Conservation (phyloP, 306 rosid species). For the Cucurbita pepo region DNA sequence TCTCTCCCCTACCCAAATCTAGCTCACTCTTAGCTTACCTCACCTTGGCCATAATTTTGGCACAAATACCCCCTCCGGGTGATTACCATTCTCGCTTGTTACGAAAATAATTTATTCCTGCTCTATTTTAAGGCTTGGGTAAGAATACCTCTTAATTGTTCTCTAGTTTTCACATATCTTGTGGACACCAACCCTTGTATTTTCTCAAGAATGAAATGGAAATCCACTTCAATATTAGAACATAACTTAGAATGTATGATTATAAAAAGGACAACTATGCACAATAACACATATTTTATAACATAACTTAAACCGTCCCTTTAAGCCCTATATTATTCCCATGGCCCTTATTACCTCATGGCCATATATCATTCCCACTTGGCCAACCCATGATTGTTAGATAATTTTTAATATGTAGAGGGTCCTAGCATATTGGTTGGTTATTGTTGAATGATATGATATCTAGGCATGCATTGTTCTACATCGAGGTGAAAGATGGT, state of each 20-base stretch:
- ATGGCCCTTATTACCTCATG: background rate
- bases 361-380: background rate
- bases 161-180: no score
- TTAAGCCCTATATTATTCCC: background rate
- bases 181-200: no score
- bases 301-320: no score
- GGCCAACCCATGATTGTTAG: background rate
- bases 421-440: background rate
- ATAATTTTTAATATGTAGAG: background rate
- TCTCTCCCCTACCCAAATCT: background rate
- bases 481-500: background rate
- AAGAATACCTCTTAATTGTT: no score
- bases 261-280: no score
- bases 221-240: no score
- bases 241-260: no score
- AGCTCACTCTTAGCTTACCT: background rate
- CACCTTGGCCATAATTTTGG: background rate
- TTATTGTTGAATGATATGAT: background rate
- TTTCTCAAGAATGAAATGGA: no score
- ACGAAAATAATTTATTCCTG: no score
- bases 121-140: no score
- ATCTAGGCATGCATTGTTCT: background rate
- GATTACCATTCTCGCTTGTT: background rate
- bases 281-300: no score
- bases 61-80: background rate